Evolutionary conservation across 164 flowering plant species (phyloP), one percentile per base, ranked within the genome.

Genomic region (Cinnamomum chago): DNA sequence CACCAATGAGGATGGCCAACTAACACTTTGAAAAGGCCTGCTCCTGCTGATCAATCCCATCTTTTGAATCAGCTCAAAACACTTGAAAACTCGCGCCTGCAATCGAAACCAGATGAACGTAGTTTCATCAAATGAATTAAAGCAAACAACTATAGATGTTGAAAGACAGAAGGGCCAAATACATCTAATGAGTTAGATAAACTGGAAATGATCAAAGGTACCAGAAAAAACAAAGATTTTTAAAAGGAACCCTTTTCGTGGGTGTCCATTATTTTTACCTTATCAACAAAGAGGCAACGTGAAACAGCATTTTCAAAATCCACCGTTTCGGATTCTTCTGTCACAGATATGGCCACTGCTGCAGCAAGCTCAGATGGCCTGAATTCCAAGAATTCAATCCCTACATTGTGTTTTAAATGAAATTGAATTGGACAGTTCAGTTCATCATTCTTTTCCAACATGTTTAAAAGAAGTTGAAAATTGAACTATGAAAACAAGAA

Each of bases 361-460:
- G 90, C 92, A 79, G 95, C 95, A 81, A 91, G 55, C 76, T 88
- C 95, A 58, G 95, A 91, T 50, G 93, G 90, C 78, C 77, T 87
- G 82, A 85, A 91, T 74, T 86, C 88, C 87, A 89, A 79, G 78
- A 87, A 87, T 67, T 88, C 90, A 84, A 87, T 81, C 66, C 87
- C 95, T 91, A 86, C 91, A 84, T 80, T 80, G 72, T 81, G 74
- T 81, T 83, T 78, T 17, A 4, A 13, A 80, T 75, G 68, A 79
- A 75, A 73, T 47, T 68, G 30, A 71, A 76, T 76, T 80, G 76
- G 65, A 62, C 67, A 71, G 52, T 28, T 70, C 71, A 55, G 5
- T 12, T 55, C n/a, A 20, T 14, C 13, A 22, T 70, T 58, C 55
- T 12, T 64, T 64, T 23, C 28, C 30, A 23, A 24, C 40, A 5